phyloP scores from a whole-genome alignment of 1,139 yeast species.

The Candida sp. region DNA sequence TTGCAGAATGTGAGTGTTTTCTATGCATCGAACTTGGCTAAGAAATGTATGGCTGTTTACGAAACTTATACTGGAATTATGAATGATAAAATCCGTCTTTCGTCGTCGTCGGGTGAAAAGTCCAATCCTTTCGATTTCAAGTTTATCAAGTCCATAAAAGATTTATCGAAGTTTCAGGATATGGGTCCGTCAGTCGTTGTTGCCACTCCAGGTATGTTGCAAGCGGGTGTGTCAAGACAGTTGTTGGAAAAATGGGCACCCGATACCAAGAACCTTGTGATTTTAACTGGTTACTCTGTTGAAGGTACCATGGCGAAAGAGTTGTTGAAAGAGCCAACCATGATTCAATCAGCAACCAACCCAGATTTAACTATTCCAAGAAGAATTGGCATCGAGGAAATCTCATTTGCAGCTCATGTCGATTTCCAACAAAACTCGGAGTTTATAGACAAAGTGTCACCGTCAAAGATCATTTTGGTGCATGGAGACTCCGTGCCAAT shows the following conservation, averaged over 20 bases:
- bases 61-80: constrained; percentile 97
- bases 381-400: constrained; percentile 88
- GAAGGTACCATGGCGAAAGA: constrained; percentile 99
- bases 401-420: constrained; percentile 98
- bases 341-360: constrained; percentile 79
- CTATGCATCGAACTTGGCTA: constrained; percentile 92
- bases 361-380: constrained; percentile 89
- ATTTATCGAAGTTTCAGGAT: constrained; percentile 86
- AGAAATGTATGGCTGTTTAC: constrained; percentile 96
- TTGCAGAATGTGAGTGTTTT: constrained; percentile 82
- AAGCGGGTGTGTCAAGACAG: constrained; percentile 93
- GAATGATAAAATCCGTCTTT: constrained; percentile 90
- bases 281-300: constrained; percentile 96
- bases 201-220: constrained; percentile 98
- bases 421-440: constrained; percentile 94
- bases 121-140: constrained; percentile 90
- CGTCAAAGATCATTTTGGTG: constrained; percentile 83
- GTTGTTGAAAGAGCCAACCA: constrained; percentile 84
- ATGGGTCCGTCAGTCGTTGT: constrained; percentile 96
- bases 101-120: constrained; percentile 41
- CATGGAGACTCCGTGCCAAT: constrained; percentile 99
- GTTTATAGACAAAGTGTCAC: constrained; percentile 87
- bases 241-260: constrained; percentile 97
- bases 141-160: constrained; percentile 79
- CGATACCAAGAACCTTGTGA: constrained; percentile 85